A percentile compares a stretch with the other conserved stretches of the same genome.
Evolutionary conservation across 2,329 filamentous ascomycete genomes (phyloP).

Genomic region (Cadophora sp.): DNA sequence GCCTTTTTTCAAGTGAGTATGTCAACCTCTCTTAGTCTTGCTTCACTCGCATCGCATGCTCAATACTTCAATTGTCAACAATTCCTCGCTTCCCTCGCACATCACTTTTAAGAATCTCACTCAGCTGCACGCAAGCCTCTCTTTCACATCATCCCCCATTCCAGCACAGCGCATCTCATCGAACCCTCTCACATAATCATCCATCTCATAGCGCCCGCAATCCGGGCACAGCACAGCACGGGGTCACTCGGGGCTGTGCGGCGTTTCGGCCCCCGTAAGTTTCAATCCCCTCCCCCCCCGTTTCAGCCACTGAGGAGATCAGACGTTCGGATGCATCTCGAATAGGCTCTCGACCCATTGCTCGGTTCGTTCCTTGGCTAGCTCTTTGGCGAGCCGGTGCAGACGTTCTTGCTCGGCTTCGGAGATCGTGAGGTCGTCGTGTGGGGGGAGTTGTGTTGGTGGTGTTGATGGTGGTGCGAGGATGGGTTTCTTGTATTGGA

Average conservation of each 20-base stretch:
- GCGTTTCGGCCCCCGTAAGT: conserved; percentile 4
- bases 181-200: no score
- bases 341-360: conserved; percentile 10
- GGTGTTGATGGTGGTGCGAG: background rate
- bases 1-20: background rate
- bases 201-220: no score
- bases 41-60: background rate
- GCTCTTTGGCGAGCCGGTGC: background rate
- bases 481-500: background rate
- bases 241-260: background rate
- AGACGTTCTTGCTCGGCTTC: conserved; percentile 3
- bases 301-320: conserved; percentile 12
- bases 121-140: background rate
- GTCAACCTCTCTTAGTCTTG: background rate
- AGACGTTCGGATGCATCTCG: conserved; percentile 15
- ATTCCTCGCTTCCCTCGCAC: background rate
- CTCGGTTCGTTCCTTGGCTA: conserved; percentile 5
- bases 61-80: background rate
- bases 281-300: background rate
- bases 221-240: background rate
- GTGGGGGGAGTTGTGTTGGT: background rate
- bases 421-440: background rate
- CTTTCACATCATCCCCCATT: background rate
- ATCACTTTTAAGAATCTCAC: background rate
- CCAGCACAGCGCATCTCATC: no score